These are phyloP conservation scores for Spencermartinsiella europaea DNA, from an alignment of 805 yeast species.

Conservation along the genomic window DNA sequence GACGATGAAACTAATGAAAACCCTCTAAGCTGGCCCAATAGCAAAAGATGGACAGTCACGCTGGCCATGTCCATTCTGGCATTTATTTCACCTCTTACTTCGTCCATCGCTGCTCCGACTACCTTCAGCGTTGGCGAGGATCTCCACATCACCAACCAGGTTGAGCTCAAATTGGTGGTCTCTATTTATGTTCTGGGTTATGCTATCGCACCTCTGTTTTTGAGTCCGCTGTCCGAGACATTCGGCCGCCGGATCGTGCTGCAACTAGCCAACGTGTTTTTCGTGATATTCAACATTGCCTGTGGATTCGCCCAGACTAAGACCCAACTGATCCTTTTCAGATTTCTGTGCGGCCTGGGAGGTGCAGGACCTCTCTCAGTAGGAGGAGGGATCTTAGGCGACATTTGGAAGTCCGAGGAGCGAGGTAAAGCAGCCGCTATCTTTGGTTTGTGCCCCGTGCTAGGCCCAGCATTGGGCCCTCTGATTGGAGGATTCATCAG, in stretches of 20 bases:
- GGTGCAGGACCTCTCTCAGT: slow-evolving; percentile 63
- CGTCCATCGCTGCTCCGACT: slow-evolving; percentile 61
- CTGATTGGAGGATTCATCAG: slow-evolving; percentile 52
- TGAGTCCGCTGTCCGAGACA: slow-evolving; percentile 64
- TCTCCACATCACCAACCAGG: slow-evolving; percentile 38
- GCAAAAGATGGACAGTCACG: slow-evolving; percentile 40
- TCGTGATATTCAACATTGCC: slow-evolving; percentile 40
- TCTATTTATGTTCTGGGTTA: slow-evolving; percentile 62
- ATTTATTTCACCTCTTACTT: slow-evolving; percentile 55
- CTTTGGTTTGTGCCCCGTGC: slow-evolving; percentile 53
- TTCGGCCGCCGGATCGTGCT: slow-evolving; percentile 57
- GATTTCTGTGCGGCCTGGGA: slow-evolving; percentile 59
- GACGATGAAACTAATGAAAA: slow-evolving; percentile 43
- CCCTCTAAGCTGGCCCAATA: slow-evolving; percentile 54
- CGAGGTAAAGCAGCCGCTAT: slow-evolving; percentile 53
- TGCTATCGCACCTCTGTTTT: slow-evolving; percentile 59
- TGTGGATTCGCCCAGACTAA: slow-evolving; percentile 59
- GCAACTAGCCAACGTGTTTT: slow-evolving; percentile 43
- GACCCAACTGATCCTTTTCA: slow-evolving; percentile 50
- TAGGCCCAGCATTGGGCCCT: slow-evolving; percentile 51
- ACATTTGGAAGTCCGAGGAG: slow-evolving; percentile 46
- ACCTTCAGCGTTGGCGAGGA: slow-evolving; percentile 42
- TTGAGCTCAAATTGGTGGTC: slow-evolving; percentile 49
- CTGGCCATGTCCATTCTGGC: slow-evolving; percentile 51
- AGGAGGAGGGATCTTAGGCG: slow-evolving; percentile 65